phyloP scores from a whole-genome alignment of 768 basidiomycete genomes.

The Tricholoma hemisulphureum region DNA sequence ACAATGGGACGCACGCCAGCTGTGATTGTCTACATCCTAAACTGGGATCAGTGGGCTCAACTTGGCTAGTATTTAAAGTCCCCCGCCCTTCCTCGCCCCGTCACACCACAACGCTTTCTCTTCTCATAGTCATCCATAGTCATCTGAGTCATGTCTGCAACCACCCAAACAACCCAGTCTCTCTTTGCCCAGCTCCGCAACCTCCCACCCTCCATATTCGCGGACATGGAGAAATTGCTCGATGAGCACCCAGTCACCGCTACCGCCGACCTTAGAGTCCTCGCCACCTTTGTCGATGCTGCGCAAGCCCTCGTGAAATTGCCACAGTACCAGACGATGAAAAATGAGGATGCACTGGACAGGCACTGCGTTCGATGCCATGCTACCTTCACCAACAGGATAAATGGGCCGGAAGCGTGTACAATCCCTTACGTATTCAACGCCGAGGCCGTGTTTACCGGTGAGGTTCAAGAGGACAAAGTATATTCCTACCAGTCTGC shows the following conservation, averaged over 20 bases:
- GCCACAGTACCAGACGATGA: slow-evolving; percentile 6
- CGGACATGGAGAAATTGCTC: not conserved
- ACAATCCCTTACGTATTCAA: slow-evolving; percentile 12
- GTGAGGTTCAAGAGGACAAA: not conserved
- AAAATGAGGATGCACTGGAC: not conserved
- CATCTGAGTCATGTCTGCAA: not conserved
- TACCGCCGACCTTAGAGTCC: slow-evolving; percentile 2
- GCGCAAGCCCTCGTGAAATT: slow-evolving; percentile 1
- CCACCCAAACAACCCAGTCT: not conserved
- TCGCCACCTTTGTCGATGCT: slow-evolving; percentile 2
- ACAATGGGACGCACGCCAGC: too few species aligned
- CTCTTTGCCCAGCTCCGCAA: not conserved
- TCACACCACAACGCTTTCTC: too few species aligned
- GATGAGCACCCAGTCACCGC: not conserved
- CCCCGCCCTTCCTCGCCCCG: too few species aligned
- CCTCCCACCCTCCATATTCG: not conserved
- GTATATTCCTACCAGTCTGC: not conserved
- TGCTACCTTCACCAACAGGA: slow-evolving; percentile 7
- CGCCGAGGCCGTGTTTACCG: not conserved
- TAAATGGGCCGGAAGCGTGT: slow-evolving; percentile 7
- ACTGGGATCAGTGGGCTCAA: too few species aligned
- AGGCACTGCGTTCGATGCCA: slow-evolving; percentile 16
- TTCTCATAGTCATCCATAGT: not conserved
- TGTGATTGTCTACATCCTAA: too few species aligned
- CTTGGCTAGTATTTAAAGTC: too few species aligned